Evolutionary conservation across 768 basidiomycete genomes (phyloP).

Genomic region (Tulasnella calospora): DNA sequence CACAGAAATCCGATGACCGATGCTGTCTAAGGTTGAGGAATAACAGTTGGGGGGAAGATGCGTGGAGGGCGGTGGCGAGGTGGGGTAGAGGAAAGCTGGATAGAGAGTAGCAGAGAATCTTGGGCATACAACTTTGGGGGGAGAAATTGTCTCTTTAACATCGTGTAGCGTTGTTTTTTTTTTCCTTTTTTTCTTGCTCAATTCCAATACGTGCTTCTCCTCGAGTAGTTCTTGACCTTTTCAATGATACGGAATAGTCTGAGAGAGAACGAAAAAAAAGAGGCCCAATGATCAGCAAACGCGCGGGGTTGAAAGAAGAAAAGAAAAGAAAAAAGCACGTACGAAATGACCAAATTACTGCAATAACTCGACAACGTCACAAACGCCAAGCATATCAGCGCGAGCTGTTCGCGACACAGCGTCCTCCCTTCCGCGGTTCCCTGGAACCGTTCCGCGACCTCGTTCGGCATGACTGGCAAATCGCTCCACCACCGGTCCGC

Average conservation of each 20-base stretch:
- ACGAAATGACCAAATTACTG: constrained; percentile 66
- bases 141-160: background rate
- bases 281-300: background rate
- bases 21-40: background rate
- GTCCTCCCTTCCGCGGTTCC: constrained; percentile 40
- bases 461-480: constrained; percentile 47
- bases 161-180: background rate
- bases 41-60: background rate
- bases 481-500: constrained; percentile 69
- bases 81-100: background rate
- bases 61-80: background rate
- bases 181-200: background rate
- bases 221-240: constrained; percentile 68
- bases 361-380: constrained; percentile 76
- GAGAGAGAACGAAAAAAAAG: background rate
- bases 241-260: constrained; percentile 83
- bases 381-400: constrained; percentile 71
- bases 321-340: background rate
- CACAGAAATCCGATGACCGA: background rate
- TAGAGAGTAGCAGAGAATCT: background rate
- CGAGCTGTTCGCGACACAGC: constrained; percentile 48
- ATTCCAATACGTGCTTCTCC: background rate
- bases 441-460: constrained; percentile 43
- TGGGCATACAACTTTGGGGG: background rate
- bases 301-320: background rate